Evolutionary conservation across 2,329 filamentous ascomycete species (phyloP).

Genomic region (Ophiostoma ips): DNA sequence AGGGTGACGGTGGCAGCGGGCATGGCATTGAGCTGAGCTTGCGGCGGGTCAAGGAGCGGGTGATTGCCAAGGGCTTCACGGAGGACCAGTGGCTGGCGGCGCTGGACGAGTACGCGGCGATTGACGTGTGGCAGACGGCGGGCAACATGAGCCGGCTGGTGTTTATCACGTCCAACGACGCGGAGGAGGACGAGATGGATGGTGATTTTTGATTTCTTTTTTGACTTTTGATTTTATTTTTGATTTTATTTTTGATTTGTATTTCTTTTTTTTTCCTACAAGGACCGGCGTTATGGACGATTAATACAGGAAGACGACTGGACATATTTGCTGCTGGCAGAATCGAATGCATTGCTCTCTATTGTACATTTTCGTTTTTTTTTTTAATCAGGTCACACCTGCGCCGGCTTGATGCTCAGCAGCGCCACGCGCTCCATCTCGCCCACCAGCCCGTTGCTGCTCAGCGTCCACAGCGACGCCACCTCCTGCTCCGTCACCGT

Average conservation of each 20-base stretch:
- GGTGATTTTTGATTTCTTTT: neutral
- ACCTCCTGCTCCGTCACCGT: slow-evolving; percentile 58
- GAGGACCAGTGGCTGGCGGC: slow-evolving; percentile 80
- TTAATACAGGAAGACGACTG: too few species aligned
- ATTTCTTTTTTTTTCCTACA: neutral
- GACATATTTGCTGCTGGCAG: too few species aligned
- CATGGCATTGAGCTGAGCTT: slow-evolving; percentile 60
- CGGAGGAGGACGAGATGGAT: slow-evolving; percentile 30
- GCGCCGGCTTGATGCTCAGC: slow-evolving; percentile 24
- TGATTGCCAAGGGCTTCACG: slow-evolving; percentile 93
- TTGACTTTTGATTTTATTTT: neutral
- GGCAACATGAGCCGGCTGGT: slow-evolving; percentile 56
- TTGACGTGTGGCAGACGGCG: slow-evolving; percentile 77
- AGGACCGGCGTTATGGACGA: neutral
- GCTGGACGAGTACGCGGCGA: slow-evolving; percentile 73
- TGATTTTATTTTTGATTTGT: neutral
- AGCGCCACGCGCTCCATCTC: slow-evolving; percentile 63
- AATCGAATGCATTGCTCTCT: too few species aligned
- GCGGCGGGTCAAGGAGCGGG: slow-evolving; percentile 76
- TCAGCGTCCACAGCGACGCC: slow-evolving; percentile 70
- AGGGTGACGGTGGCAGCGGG: slow-evolving; percentile 28
- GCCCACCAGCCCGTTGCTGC: slow-evolving; percentile 68
- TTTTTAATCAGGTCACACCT: neutral
- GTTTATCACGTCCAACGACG: slow-evolving; percentile 50
- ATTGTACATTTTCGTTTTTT: too few species aligned